Evolutionary conservation across 75 land plant genomes (phyloP), one percentile per base, ranked within the genome.

Genomic region (Selaginella moellendorffii): DNA sequence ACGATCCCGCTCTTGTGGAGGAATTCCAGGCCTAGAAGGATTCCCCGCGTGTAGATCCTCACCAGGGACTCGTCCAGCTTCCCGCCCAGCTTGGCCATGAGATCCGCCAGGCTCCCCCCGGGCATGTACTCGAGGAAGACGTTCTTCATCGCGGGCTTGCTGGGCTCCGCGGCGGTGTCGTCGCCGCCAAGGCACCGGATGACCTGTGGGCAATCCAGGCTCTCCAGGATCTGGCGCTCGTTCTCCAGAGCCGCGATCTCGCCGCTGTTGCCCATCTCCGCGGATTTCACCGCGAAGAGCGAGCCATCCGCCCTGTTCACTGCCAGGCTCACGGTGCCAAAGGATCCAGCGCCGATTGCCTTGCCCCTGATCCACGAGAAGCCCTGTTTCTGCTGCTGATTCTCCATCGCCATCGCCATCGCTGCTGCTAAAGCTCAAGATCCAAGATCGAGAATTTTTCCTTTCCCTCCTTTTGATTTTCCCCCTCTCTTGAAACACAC

Each of bases 101-200:
- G 63, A 53, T 87, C 84, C 1, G 63, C 20, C 12, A 87, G 21
- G 14, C 85, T 67, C 1, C 90, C 95, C n/a, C 76, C 72, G 25
- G 77, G 68, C 64, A 73, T 81, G 69, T 73, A 83, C 68, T 88
- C 95, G 76, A 86, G 54, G 56, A 80, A 78, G 62, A 83, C 2
- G 69, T 64, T 79, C 46, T 64, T 14, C 8, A 27, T 29, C 1
- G 9, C 69, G n/a, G 9, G 54, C 1, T 56, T 22, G 22, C 59
- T 1, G 22, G 8, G 19, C 0, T 27, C 24, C 62, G 59, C 77
- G 14, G 25, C 25, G 24, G 78, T 68, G 2, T 42, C 31, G 22
- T 85, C 88, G 42, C 70, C 70, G n/a, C 83, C 88, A 8, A 77
- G 63, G 64, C 71, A 82, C 1, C 27, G 14, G 0, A 85, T 80